A percentile compares a stretch with the other conserved stretches of the same genome.
phyloP scores from a whole-genome alignment of 2,329 filamentous ascomycete species.

The Coleophoma cylindrospora region DNA sequence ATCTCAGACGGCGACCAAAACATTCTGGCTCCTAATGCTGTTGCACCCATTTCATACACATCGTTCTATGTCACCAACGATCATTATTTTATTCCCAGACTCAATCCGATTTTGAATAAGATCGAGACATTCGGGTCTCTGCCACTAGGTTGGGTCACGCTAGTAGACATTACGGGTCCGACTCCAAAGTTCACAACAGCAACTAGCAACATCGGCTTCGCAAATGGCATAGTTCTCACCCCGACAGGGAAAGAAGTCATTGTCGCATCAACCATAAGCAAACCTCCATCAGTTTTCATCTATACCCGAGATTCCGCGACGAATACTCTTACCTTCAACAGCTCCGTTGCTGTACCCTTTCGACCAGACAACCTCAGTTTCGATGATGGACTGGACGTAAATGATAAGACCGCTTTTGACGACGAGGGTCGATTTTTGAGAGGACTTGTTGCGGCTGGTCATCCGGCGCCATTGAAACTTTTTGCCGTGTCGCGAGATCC shows the following conservation, averaged over 20 bases:
- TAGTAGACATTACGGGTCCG: not conserved
- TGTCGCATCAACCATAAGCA: not conserved
- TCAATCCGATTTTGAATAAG: not conserved
- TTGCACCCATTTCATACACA: not conserved
- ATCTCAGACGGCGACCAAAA: not conserved
- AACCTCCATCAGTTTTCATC: not conserved
- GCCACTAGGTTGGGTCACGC: not conserved
- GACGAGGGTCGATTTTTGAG: not conserved
- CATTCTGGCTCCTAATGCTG: not conserved
- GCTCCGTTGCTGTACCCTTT: not conserved
- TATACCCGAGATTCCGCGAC: not conserved
- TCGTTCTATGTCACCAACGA: constrained; percentile 1
- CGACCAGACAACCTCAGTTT: not conserved
- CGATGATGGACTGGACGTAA: not conserved
- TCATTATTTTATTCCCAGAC: not conserved
- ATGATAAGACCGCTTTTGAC: not conserved
- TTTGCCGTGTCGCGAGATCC: not conserved
- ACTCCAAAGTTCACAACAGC: not conserved
- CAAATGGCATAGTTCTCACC: not conserved
- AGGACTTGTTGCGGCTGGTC: not conserved
- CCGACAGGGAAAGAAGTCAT: not conserved
- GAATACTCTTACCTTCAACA: not conserved
- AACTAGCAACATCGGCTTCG: not conserved
- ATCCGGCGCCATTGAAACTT: not conserved
- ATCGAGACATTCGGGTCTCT: not conserved